These are phyloP conservation scores for Schwanniomyces vanrijiae DNA, from an alignment of 805 yeast genomes.

Conservation along the genomic window DNA sequence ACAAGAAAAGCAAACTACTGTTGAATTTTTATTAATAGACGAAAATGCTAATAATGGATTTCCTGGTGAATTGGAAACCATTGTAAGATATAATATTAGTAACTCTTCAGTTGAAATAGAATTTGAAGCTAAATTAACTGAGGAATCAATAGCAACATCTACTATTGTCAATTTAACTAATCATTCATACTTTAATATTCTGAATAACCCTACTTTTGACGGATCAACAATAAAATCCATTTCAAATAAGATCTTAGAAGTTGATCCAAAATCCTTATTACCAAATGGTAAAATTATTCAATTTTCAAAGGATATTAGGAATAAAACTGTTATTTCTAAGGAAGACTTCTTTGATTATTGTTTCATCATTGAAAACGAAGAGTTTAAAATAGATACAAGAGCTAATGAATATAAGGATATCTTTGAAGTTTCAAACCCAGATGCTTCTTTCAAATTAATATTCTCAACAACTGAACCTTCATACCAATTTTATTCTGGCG, in stretches of 20 bases:
- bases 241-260: constrained; percentile 42
- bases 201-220: constrained; percentile 26
- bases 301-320: constrained; percentile 18
- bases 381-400: constrained; percentile 48
- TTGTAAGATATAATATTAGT: constrained; percentile 46
- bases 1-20: constrained; percentile 26
- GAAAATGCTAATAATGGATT: constrained; percentile 53
- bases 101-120: constrained; percentile 45
- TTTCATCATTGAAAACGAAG: constrained; percentile 43
- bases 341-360: constrained; percentile 45
- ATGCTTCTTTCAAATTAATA: constrained; percentile 39
- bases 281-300: constrained; percentile 48
- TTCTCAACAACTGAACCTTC: constrained; percentile 63
- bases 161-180: constrained; percentile 61
- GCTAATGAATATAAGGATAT: constrained; percentile 30
- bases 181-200: constrained; percentile 60
- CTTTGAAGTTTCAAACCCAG: constrained; percentile 46
- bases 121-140: constrained; percentile 40
- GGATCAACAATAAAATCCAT: constrained; percentile 33
- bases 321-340: constrained; percentile 15
- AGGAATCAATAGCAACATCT: constrained; percentile 30
- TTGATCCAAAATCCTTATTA: constrained; percentile 32
- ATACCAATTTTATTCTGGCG: constrained; percentile 67
- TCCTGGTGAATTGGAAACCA: constrained; percentile 55
- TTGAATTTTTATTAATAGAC: constrained; percentile 44